Base-by-base conservation (phyloP, 345 rosid species). In the Ricinus communis region DNA sequence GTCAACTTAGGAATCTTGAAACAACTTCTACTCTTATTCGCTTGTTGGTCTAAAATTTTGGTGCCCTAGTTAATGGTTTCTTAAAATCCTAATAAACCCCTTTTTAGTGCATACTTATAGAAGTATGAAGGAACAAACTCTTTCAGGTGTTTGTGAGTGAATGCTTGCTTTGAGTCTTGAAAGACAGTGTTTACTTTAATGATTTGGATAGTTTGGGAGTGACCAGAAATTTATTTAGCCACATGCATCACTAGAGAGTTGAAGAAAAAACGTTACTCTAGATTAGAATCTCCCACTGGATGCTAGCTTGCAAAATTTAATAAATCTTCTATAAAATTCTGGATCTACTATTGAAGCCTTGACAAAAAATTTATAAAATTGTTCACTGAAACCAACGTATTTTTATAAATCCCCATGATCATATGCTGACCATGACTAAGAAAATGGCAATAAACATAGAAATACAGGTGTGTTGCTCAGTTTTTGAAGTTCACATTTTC, bases 201-300 rank as follows among this genome's bases (percentile, higher is more conserved):
- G 25, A 9, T 21, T 36, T 19, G 38, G 18, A 62, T 38, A 61
- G 27, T 61, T 38, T 60, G 27, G 45, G 66, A 33, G 18, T 38
- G 66, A 62, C 18, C 45, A 62, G 18, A 62, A 40, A 11, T 62
- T 27, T 61, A 33, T 62, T 40, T 46, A 14, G 66, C 18, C 25
- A 21, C 49, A 21, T 62, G 13, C 8, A 38, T 59, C 18, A 11
- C 14, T 55, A 25, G 59, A 24, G 59, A 13, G 30, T 27, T 36
- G 46, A 61, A 22, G 47, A 16, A 59, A 13, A 21, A 36, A 11
- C 5, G 14, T 55, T 13, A 14, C 10, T 60, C 8, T 33, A 36
- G 25, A 19, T n/a, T 61, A 36, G 15, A 38, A 61, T 0, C 66
- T 62, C 16, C 12, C 19, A 56, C 8, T 11, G 19, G 1, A n/a